A percentile compares a stretch with the other conserved stretches of the same genome.
phyloP scores from a whole-genome alignment of 495 filamentous ascomycete species.

The Parmelia sp. region DNA sequence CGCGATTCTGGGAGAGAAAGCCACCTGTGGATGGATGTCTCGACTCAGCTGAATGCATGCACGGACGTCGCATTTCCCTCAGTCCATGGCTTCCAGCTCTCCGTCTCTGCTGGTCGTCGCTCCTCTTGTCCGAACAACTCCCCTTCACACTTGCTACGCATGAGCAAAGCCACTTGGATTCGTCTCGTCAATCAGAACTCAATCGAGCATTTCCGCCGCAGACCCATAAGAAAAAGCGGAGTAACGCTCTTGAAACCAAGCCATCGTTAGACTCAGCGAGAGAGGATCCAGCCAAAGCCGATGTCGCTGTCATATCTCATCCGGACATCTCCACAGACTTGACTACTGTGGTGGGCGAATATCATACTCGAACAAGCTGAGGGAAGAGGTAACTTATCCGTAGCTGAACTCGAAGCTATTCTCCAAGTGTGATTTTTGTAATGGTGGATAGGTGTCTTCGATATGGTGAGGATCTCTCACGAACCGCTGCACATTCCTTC shows the following conservation, averaged over 20 bases:
- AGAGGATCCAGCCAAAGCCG: neutral
- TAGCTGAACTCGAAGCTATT: neutral
- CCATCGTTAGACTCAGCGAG: neutral
- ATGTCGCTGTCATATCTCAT: neutral
- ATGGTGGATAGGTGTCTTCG: neutral
- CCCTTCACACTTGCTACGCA: neutral
- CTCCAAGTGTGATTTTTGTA: neutral
- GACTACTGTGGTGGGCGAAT: neutral
- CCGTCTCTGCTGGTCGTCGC: neutral
- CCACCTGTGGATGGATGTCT: neutral
- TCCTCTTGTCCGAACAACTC: neutral
- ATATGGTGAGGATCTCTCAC: neutral
- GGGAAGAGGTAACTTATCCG: neutral
- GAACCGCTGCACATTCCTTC: neutral
- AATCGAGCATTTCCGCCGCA: neutral
- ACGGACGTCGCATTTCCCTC: neutral
- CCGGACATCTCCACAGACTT: neutral
- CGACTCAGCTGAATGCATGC: neutral
- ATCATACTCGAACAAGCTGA: neutral
- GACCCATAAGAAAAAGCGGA: neutral
- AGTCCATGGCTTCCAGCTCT: neutral
- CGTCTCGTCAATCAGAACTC: neutral
- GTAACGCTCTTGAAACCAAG: neutral
- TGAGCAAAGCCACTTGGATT: neutral
- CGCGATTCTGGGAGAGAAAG: neutral